Percentiles rank a stretch among this genome's conserved stretches.
These are phyloP conservation scores for Pezicula radicicola DNA, from an alignment of 2,329 filamentous ascomycete species.

Conservation along the genomic window DNA sequence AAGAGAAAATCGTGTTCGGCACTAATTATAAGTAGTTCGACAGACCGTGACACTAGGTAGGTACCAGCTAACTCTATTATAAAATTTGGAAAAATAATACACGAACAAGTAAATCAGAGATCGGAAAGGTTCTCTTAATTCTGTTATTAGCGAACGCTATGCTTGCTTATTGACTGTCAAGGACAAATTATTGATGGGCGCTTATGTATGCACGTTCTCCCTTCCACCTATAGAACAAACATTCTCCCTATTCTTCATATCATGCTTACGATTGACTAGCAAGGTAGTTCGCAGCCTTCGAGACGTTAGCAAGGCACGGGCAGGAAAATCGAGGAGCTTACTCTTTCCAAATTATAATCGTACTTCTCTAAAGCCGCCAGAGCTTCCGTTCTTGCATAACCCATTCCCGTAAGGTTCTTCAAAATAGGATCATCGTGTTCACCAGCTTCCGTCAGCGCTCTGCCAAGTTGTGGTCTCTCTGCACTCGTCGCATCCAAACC, in stretches of 20 bases:
- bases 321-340: constrained; percentile 41
- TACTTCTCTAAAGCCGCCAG: constrained; percentile 85
- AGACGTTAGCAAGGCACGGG: constrained; percentile 7
- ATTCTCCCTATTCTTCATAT: background rate
- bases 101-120: no score
- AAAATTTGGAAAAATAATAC: no score
- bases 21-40: no score
- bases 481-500: constrained; percentile 8
- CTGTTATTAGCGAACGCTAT: no score
- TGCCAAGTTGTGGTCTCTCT: constrained; percentile 48
- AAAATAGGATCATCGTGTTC: constrained; percentile 89
- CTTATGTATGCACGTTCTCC: background rate
- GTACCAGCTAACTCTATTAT: no score
- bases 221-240: no score
- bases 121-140: no score
- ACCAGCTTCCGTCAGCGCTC: constrained; percentile 69
- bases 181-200: background rate
- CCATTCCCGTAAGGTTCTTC: constrained; percentile 87
- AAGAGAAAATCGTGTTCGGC: no score
- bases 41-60: no score
- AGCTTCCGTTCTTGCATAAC: constrained; percentile 72
- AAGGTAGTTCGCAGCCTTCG: constrained; percentile 31
- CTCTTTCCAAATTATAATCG: constrained; percentile 94
- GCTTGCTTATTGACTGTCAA: no score
- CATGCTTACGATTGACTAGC: constrained; percentile 25